Conservation (phyloP, 2,329 filamentous ascomycete genomes). For the Sporothrix pallida region DNA sequence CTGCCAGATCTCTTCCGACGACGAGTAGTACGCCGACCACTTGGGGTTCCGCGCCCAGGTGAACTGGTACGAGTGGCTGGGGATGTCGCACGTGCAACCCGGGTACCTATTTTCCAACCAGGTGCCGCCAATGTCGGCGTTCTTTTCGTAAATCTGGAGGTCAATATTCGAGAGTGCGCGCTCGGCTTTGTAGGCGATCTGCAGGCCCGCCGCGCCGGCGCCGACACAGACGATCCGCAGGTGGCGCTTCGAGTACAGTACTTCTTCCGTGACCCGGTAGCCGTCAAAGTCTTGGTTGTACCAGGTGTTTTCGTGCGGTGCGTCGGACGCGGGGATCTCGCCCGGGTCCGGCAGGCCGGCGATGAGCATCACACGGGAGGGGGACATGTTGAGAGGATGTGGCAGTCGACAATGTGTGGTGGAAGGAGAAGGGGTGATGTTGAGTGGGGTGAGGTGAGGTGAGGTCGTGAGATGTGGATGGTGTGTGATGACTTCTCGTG, state of each 20-base stretch:
- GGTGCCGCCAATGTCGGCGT: slow-evolving; percentile 60
- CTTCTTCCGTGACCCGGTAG: slow-evolving; percentile 19
- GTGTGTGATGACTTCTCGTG: too few relatives aligned
- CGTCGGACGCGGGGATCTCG: slow-evolving; percentile 6
- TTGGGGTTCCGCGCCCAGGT: slow-evolving; percentile 57
- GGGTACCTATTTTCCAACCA: slow-evolving; percentile 67
- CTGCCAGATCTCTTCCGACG: slow-evolving; percentile 37
- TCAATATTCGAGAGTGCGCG: slow-evolving; percentile 50
- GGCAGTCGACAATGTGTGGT: background rate
- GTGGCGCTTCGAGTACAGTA: slow-evolving; percentile 30
- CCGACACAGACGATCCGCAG: slow-evolving; percentile 44
- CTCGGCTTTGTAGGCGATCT: slow-evolving; percentile 34
- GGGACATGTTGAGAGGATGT: background rate
- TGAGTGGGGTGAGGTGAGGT: background rate
- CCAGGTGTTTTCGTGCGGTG: slow-evolving; percentile 26
- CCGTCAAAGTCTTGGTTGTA: slow-evolving; percentile 30
- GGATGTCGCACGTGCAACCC: slow-evolving; percentile 61
- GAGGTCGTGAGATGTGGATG: background rate
- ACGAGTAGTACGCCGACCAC: slow-evolving; percentile 44
- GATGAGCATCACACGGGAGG: slow-evolving; percentile 7
- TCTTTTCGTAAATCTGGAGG: slow-evolving; percentile 62
- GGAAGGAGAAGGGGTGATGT: background rate
- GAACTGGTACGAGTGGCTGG: slow-evolving; percentile 66
- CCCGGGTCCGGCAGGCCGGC: slow-evolving; percentile 7
- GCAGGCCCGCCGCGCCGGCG: slow-evolving; percentile 27